phyloP scores from a whole-genome alignment of 2,329 filamentous ascomycete genomes.

The Elsinoe arachidis region DNA sequence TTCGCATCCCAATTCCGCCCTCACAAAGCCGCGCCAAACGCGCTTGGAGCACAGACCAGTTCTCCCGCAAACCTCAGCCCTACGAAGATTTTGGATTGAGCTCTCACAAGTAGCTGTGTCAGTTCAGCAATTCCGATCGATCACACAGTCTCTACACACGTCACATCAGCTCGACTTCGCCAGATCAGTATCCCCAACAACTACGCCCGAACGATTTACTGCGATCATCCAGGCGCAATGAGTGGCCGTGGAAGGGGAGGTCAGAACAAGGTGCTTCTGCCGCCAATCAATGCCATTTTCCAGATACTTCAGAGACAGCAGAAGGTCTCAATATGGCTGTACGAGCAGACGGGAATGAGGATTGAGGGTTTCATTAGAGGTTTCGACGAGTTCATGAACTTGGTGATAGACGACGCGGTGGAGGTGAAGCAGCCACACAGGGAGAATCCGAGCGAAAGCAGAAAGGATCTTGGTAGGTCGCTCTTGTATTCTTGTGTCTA shows the following conservation, averaged over 20 bases:
- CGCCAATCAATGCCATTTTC: constrained; percentile 84
- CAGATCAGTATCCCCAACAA: too few species aligned
- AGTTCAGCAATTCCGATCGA: too few species aligned
- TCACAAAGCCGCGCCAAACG: neutral
- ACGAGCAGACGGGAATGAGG: constrained; percentile 86
- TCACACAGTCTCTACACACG: too few species aligned
- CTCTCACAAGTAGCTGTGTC: neutral
- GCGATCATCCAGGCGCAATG: constrained; percentile 29
- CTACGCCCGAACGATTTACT: too few species aligned
- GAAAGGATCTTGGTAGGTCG: constrained; percentile 65
- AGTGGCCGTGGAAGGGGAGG: constrained; percentile 47
- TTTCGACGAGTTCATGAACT: constrained; percentile 99
- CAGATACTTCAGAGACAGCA: constrained; percentile 79
- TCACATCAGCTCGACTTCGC: too few species aligned
- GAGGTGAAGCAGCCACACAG: constrained; percentile 83
- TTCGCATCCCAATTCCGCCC: constrained; percentile 10
- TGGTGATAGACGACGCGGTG: constrained; percentile 90
- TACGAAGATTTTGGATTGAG: constrained; percentile 4
- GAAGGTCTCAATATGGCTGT: constrained; percentile 90
- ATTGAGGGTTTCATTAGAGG: constrained; percentile 74
- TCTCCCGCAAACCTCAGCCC: constrained; percentile 1
- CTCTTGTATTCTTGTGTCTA: constrained; percentile 3
- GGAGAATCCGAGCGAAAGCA: constrained; percentile 63
- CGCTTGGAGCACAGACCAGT: constrained; percentile 2
- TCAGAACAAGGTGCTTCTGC: constrained; percentile 56